Evolutionary conservation across 257 asterid species (phyloP).

Genomic region (Nicotiana tomentosiformis): DNA sequence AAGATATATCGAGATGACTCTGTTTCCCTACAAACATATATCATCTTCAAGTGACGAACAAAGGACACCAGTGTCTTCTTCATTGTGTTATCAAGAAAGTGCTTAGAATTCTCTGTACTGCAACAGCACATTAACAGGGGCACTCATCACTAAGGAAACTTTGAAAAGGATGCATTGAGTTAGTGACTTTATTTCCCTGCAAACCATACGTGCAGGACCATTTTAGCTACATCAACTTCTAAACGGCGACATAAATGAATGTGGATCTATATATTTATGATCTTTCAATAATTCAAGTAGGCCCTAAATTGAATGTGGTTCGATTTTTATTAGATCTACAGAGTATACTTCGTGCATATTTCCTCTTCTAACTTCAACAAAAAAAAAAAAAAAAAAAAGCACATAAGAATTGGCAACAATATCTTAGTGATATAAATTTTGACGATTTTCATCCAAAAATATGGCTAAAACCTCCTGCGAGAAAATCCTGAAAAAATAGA

Average conservation of each 20-base stretch:
- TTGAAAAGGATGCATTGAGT: too few relatives aligned
- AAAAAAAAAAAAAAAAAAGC: background rate
- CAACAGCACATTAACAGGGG: too few relatives aligned
- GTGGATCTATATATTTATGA: background rate
- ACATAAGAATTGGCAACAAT: background rate
- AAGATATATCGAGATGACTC: too few relatives aligned
- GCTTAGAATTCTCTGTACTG: background rate
- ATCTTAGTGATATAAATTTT: background rate
- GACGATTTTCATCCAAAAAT: too few relatives aligned
- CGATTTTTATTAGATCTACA: background rate
- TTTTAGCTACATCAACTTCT: background rate
- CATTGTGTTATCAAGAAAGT: conserved; percentile 15
- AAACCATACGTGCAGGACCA: background rate
- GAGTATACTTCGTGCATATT: background rate
- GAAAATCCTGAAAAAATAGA: too few relatives aligned
- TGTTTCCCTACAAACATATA: too few relatives aligned
- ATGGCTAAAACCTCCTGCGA: too few relatives aligned
- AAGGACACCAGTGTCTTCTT: conserved; percentile 33
- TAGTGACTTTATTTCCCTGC: background rate
- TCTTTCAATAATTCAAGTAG: background rate
- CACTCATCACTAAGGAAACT: too few relatives aligned
- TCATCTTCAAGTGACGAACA: conserved; percentile 14
- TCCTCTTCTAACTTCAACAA: background rate
- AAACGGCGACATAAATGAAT: too few relatives aligned
- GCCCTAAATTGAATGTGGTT: background rate